Conservation (phyloP, 371 early-diverging fungal genomes). For the Mortierella sp. region DNA sequence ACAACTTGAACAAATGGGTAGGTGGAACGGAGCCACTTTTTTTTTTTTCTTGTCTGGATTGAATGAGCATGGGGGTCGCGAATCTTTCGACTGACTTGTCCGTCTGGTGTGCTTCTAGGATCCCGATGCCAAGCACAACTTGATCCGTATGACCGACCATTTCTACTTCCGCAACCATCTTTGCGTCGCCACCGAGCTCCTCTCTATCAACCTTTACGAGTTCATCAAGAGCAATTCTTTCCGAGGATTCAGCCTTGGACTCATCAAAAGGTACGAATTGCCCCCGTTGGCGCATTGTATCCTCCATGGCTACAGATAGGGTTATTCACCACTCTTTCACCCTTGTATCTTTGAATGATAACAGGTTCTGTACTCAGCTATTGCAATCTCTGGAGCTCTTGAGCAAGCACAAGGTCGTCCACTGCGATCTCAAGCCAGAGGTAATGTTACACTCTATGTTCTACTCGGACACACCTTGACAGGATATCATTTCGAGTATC, state of each 20-base stretch:
- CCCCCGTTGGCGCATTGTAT: background rate
- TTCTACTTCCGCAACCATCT: slow-evolving; percentile 95
- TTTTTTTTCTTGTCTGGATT: background rate
- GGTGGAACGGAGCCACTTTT: slow-evolving; percentile 2
- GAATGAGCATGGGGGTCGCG: too few species aligned
- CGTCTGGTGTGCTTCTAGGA: too few species aligned
- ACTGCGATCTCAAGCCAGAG: slow-evolving; percentile 99
- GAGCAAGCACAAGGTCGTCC: slow-evolving; percentile 84
- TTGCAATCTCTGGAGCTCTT: slow-evolving; percentile 86
- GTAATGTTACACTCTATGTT: too few species aligned
- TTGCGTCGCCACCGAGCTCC: slow-evolving; percentile 90
- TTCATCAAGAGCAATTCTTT: slow-evolving; percentile 95
- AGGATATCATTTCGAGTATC: too few species aligned
- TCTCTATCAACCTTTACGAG: slow-evolving; percentile 97
- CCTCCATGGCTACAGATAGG: too few species aligned
- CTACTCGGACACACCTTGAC: too few species aligned
- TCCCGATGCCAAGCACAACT: slow-evolving; percentile 80
- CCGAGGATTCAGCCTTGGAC: slow-evolving; percentile 86
- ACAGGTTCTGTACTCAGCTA: slow-evolving; percentile 85
- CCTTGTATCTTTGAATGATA: background rate
- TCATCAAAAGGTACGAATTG: slow-evolving; percentile 72
- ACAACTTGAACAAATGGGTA: slow-evolving; percentile 76
- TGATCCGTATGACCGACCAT: slow-evolving; percentile 87
- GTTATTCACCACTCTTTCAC: too few species aligned
- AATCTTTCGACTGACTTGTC: too few species aligned